Evolutionary conservation across 2,329 filamentous ascomycete genomes (phyloP), one percentile per base, ranked within the genome.

Genomic region (Zarea fungicola): DNA sequence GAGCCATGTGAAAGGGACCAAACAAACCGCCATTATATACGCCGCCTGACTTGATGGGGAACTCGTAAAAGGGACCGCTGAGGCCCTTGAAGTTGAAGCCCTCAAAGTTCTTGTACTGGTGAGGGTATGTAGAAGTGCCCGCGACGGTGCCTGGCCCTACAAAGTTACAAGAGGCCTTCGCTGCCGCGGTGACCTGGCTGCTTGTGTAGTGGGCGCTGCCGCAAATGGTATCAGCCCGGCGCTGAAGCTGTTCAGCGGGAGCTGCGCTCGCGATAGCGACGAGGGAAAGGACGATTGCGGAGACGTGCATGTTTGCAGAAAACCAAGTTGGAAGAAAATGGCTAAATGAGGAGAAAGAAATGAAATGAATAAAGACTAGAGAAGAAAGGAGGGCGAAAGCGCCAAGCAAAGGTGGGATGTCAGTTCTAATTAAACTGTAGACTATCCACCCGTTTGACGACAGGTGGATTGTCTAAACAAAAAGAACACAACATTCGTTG

Each of bases 21-120:
- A 14, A 64, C 71, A 59, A 59, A 78, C 76, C 77, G 41, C 82
- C 81, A 50, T 61, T 72, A 60, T 82, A 85, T 2, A 74, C 56
- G 18, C 72, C 73, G 11, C 71, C 74, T 13, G 62, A 65, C 58
- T 77, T 54, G 46, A 85, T 71, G 2, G 82, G 82, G 62, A 83
- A 85, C 63, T 85, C 82, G 52, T 82, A 75, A 60, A 80, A 85
- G 0, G 80, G 78, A 0, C 77, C 78, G 4, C 61, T 54, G 5
- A 83, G 74, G 2, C 69, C 55, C n/a, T 56, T 50, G 61, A 85
- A 84, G 34, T 69, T 64, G 61, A 85, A 84, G 16, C 77, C 80
- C 59, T 85, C 81, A 56, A 76, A 76, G 68, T 84, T 77, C 62
- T 81, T 76, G 67, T 80, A 84, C 29, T 64, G 63, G 60, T 84